phyloP scores from a whole-genome alignment of 495 filamentous ascomycete genomes.

The Penicillium cosmopolitanum region DNA sequence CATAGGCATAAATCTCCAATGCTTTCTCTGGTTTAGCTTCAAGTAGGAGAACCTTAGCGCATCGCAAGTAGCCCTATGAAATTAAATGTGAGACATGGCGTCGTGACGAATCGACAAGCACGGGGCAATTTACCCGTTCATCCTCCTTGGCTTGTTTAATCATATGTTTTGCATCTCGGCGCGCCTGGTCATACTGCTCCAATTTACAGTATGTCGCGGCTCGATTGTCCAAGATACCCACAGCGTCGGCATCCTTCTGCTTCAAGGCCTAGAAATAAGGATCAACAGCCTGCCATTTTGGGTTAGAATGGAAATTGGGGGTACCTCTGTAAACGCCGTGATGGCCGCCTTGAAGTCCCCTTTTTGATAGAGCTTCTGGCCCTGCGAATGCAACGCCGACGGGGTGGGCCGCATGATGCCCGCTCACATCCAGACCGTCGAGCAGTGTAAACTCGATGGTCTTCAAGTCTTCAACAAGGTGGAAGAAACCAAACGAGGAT shows the following conservation, averaged over 20 bases:
- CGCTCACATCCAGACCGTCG: neutral
- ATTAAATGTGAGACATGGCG: slow-evolving; percentile 5
- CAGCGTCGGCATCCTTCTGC: slow-evolving; percentile 30
- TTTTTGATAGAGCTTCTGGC: slow-evolving; percentile 45
- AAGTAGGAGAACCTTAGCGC: slow-evolving; percentile 61
- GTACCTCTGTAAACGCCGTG: slow-evolving; percentile 47
- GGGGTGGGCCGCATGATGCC: neutral
- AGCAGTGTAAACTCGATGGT: neutral
- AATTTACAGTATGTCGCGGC: slow-evolving; percentile 64
- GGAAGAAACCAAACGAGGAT: neutral
- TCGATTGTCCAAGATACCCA: slow-evolving; percentile 61
- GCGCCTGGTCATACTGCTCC: slow-evolving; percentile 52
- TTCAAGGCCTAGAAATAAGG: slow-evolving; percentile 38
- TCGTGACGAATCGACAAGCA: neutral
- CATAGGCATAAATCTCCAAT: slow-evolving; percentile 63
- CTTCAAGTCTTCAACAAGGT: slow-evolving; percentile 1
- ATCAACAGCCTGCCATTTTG: slow-evolving; percentile 16
- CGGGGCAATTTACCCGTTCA: slow-evolving; percentile 44
- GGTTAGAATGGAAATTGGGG: slow-evolving; percentile 18
- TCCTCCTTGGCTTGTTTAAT: slow-evolving; percentile 54
- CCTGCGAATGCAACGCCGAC: slow-evolving; percentile 32
- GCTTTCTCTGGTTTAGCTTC: slow-evolving; percentile 58
- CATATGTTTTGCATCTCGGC: slow-evolving; percentile 63
- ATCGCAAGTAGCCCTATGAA: slow-evolving; percentile 65
- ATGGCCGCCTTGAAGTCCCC: slow-evolving; percentile 46